Evolutionary conservation across 176 grass and related monocot species (phyloP), one percentile per base, ranked within the genome.

Genomic region (Musa itinerans): DNA sequence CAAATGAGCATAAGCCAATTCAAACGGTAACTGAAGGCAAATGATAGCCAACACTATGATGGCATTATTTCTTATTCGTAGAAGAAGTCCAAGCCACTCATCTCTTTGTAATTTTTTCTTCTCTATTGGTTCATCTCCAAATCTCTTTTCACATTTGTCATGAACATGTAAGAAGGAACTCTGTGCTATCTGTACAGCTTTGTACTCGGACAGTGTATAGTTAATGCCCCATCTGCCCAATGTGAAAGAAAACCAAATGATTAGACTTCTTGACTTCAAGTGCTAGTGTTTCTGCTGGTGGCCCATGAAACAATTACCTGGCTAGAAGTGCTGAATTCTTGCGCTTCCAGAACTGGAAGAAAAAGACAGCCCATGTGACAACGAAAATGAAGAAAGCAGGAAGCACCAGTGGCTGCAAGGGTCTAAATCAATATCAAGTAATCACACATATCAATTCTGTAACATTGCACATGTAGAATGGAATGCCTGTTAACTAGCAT

Each of bases 331-430:
- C 86, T 75, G 95, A 86, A 89, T 99, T 99, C 70, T 99, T 94
- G 54, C 95, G 83, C 80, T 99, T 99, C 95, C 95, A 99, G 75
- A 99, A 99, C 84, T 99, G 95, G 69, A 99, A 84, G 79, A 99
- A 91, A 75, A 99, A 82, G 55, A 94, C 90, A 19, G 95, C 95
- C 95, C 95, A 94, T 68, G 88, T 91, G 79, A 94, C 86, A 57
- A 99, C 63, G 54, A 99, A 94, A 73, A 99, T 82, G 82, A 99
- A 99, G 85, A 94, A 99, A 78, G 78, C 67, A 81, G 95, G 95
- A 87, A 94, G 95, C 78, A 91, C 90, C 58, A 99, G 71, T 85
- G 89, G 89, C 78, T 99, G 95, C 84, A 99, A 74, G 59, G 78
- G 72, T 71, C 95, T 99, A 76, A 78, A 83, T 81, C 34, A 67